phyloP scores from a whole-genome alignment of 768 basidiomycete species.

The Rhodotorula diobovata region DNA sequence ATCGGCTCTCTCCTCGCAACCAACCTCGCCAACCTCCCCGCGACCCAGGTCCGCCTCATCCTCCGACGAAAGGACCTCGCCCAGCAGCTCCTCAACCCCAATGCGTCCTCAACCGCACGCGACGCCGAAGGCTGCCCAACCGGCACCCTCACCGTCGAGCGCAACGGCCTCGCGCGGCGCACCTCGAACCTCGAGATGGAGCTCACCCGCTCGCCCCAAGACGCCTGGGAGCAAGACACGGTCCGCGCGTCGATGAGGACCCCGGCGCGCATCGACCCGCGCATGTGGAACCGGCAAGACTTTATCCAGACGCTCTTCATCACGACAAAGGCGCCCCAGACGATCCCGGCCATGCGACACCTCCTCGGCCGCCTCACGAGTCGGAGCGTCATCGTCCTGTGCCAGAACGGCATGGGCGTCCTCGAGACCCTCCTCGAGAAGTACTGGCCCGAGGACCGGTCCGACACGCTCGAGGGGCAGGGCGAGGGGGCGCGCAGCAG shows the following conservation, averaged over 20 bases:
- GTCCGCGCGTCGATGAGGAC: not conserved
- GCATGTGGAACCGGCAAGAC: constrained; percentile 26
- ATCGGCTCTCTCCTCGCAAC: constrained; percentile 77
- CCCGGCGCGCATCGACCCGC: constrained; percentile 18
- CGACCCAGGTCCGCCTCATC: constrained; percentile 61
- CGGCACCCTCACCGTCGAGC: constrained; percentile 39
- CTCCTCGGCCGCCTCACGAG: constrained; percentile 63
- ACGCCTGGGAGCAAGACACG: constrained; percentile 3
- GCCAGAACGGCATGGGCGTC: constrained; percentile 91
- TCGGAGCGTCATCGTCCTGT: constrained; percentile 76
- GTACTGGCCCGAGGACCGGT: constrained; percentile 61
- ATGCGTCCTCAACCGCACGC: not conserved
- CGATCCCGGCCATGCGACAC: constrained; percentile 56
- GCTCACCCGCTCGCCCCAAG: constrained; percentile 22
- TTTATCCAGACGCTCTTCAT: constrained; percentile 74
- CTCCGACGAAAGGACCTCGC: constrained; percentile 56
- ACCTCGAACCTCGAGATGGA: constrained; percentile 43
- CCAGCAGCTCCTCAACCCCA: constrained; percentile 22
- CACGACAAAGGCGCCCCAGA: constrained; percentile 70
- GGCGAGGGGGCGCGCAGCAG: not conserved
- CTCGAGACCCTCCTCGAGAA: constrained; percentile 67
- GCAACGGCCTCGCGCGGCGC: constrained; percentile 31
- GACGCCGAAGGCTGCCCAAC: not conserved
- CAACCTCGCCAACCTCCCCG: constrained; percentile 62
- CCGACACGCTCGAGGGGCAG: constrained; percentile 10